A percentile compares a stretch with the other conserved stretches of the same genome.
These are phyloP conservation scores for Fusarium sambucinum DNA, from an alignment of 2,329 filamentous ascomycete species.

Conservation along the genomic window DNA sequence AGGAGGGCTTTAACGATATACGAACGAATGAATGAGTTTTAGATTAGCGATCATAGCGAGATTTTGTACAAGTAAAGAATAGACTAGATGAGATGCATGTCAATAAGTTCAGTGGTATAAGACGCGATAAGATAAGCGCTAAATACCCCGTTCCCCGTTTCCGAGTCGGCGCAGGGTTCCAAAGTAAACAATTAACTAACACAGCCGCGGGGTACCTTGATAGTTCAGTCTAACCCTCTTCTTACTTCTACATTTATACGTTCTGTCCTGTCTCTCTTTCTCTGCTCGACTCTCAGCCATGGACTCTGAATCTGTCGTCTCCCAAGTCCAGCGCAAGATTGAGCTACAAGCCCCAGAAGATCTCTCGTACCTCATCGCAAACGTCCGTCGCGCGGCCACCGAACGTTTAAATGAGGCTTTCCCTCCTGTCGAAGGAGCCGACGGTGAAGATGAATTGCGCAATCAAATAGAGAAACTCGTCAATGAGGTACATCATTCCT, in stretches of 20 bases:
- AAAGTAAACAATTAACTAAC: conserved; percentile 37
- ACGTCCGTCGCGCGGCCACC: conserved; percentile 75
- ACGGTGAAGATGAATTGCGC: conserved; percentile 67
- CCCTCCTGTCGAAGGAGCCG: conserved; percentile 68
- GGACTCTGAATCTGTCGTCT: conserved; percentile 53
- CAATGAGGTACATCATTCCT: conserved; percentile 60
- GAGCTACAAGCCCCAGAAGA: conserved; percentile 83
- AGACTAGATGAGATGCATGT: background rate
- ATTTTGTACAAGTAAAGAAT: background rate
- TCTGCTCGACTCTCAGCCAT: conserved; percentile 40
- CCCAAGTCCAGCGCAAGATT: conserved; percentile 74
- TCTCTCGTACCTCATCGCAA: conserved; percentile 75
- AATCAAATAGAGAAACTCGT: conserved; percentile 70
- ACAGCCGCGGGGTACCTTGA: conserved; percentile 39
- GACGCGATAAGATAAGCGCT: conserved; percentile 34
- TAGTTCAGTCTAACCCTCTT: conserved; percentile 21
- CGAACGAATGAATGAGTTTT: background rate
- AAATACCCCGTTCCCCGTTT: conserved; percentile 7
- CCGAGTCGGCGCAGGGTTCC: conserved; percentile 5
- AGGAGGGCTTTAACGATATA: background rate
- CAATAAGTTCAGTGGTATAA: background rate
- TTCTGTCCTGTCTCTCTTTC: background rate
- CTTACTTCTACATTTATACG: background rate
- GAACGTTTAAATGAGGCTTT: conserved; percentile 76
- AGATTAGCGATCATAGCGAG: background rate